Percentiles rank a stretch among this genome's conserved stretches.
Conservation (phyloP, 1,284 basidiomycete genomes). For the Malassezia dermatis region DNA sequence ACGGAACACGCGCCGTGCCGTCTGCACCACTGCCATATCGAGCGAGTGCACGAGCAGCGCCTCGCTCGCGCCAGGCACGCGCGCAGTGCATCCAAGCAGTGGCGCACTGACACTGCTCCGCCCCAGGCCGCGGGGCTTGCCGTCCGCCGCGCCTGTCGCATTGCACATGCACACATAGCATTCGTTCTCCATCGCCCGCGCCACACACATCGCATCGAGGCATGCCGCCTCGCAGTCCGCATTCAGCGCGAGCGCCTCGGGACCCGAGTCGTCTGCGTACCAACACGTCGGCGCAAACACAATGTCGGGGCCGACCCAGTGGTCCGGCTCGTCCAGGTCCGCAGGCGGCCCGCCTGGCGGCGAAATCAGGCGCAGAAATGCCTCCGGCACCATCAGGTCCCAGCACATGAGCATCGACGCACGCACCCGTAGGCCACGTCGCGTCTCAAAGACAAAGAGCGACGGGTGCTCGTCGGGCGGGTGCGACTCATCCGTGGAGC, state of each 20-base stretch:
- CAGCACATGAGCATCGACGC: slow-evolving; percentile 42
- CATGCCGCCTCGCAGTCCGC: slow-evolving; percentile 26
- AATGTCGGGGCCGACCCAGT: slow-evolving; percentile 34
- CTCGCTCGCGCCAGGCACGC: slow-evolving; percentile 25
- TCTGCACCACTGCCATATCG: slow-evolving; percentile 24
- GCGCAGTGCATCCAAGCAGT: slow-evolving; percentile 27
- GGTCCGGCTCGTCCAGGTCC: slow-evolving; percentile 19
- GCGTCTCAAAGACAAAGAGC: slow-evolving; percentile 34
- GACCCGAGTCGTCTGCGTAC: slow-evolving; percentile 40
- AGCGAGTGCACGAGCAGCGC: slow-evolving; percentile 28
- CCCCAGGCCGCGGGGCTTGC: slow-evolving; percentile 29
- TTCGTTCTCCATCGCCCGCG: slow-evolving; percentile 38
- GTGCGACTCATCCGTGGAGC: slow-evolving; percentile 26
- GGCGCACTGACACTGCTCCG: slow-evolving; percentile 34
- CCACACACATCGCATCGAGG: slow-evolving; percentile 26
- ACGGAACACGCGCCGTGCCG: slow-evolving; percentile 7
- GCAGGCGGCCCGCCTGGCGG: slow-evolving; percentile 11
- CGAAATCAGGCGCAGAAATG: slow-evolving; percentile 29
- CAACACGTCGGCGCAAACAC: slow-evolving; percentile 45
- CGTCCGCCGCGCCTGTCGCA: slow-evolving; percentile 23
- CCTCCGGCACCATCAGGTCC: slow-evolving; percentile 40
- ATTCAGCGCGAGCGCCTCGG: slow-evolving; percentile 33
- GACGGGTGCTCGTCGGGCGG: slow-evolving; percentile 22
- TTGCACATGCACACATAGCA: slow-evolving; percentile 40
- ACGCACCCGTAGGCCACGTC: slow-evolving; percentile 26